A percentile compares a stretch with the other conserved stretches of the same genome.
These are phyloP conservation scores for Platanthera guangdongensis DNA, from an alignment of 106 monocot species.

Conservation along the genomic window DNA sequence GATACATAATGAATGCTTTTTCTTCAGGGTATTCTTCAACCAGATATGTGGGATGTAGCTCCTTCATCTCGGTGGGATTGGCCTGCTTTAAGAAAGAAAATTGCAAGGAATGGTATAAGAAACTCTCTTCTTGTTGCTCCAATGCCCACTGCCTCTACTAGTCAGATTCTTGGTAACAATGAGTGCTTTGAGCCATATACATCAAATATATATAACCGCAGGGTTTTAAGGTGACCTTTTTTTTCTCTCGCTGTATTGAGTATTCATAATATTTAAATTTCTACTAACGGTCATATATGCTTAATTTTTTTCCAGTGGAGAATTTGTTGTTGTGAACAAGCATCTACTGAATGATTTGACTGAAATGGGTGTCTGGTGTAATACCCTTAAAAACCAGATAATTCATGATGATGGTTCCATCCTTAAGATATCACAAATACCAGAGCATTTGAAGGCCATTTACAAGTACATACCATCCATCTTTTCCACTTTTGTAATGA, in stretches of 20 bases:
- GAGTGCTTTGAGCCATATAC: slow-evolving; percentile 95
- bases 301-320: slow-evolving; percentile 41
- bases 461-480: background rate
- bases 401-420: slow-evolving; percentile 67
- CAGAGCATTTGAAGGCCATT: slow-evolving; percentile 40
- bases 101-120: too few species aligned
- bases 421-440: slow-evolving; percentile 35
- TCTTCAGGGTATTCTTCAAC: slow-evolving; percentile 66
- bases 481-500: background rate
- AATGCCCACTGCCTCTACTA: too few species aligned
- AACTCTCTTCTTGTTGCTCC: too few species aligned
- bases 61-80: slow-evolving; percentile 75
- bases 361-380: too few species aligned
- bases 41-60: slow-evolving; percentile 69
- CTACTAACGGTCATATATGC: slow-evolving; percentile 78
- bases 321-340: too few species aligned
- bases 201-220: slow-evolving; percentile 81
- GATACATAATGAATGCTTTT: background rate
- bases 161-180: slow-evolving; percentile 28
- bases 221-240: slow-evolving; percentile 38
- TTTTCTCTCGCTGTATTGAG: slow-evolving; percentile 37
- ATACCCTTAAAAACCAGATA: slow-evolving; percentile 14
- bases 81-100: slow-evolving; percentile 24
- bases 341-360: too few species aligned
- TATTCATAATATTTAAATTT: slow-evolving; percentile 77